Evolutionary conservation across 2,329 filamentous ascomycete species (phyloP).

Genomic region (Fusarium neocosmosporiellum): DNA sequence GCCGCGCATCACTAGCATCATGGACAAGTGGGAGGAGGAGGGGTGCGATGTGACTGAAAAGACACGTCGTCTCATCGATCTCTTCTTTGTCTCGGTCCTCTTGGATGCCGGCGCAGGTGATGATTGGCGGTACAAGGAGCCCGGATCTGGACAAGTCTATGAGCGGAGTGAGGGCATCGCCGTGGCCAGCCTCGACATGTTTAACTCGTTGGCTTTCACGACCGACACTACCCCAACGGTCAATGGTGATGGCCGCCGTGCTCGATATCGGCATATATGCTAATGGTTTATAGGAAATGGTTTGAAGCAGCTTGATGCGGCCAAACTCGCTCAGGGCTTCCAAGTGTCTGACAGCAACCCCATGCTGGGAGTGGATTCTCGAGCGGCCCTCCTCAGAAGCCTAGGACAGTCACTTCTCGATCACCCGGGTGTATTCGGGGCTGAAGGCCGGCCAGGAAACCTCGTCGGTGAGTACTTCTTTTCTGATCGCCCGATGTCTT

Average conservation of each 20-base stretch:
- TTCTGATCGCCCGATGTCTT: background rate
- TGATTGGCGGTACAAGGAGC: slow-evolving; percentile 59
- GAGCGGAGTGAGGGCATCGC: slow-evolving; percentile 63
- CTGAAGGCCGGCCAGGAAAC: slow-evolving; percentile 57
- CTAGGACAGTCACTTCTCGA: slow-evolving; percentile 55
- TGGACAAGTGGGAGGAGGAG: slow-evolving; percentile 57
- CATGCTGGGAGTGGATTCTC: slow-evolving; percentile 58
- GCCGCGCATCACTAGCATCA: slow-evolving; percentile 58
- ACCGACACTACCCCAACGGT: slow-evolving; percentile 41
- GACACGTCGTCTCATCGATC: slow-evolving; percentile 66
- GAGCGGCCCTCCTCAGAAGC: slow-evolving; percentile 54
- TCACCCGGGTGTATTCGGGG: slow-evolving; percentile 54
- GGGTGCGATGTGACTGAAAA: slow-evolving; percentile 56
- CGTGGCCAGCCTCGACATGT: slow-evolving; percentile 63
- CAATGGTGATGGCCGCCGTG: slow-evolving; percentile 46
- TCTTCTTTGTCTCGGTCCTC: slow-evolving; percentile 71
- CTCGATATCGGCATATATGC: background rate
- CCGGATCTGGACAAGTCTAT: slow-evolving; percentile 48
- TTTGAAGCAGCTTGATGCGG: slow-evolving; percentile 48
- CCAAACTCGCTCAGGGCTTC: slow-evolving; percentile 51
- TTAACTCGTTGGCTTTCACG: slow-evolving; percentile 54
- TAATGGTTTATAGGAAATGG: slow-evolving; percentile 45
- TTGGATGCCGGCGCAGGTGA: slow-evolving; percentile 67
- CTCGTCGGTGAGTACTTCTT: slow-evolving; percentile 55
- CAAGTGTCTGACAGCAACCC: slow-evolving; percentile 58